Percentiles rank a stretch among this genome's conserved stretches.
phyloP scores from a whole-genome alignment of 805 yeast genomes.

The Myxozyma mucilagina region DNA sequence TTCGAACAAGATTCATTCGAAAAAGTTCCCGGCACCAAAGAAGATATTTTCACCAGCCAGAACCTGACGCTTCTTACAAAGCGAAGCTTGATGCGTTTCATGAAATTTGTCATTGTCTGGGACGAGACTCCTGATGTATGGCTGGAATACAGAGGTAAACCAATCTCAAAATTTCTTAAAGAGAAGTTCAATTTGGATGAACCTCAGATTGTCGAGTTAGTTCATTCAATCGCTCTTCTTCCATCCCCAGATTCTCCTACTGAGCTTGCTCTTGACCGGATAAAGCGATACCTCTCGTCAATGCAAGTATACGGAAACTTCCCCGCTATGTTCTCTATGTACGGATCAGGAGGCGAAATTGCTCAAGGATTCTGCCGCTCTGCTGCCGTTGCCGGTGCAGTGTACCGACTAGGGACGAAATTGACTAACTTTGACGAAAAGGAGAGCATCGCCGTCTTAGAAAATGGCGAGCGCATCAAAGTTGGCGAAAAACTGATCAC shows the following conservation, averaged over 20 bases:
- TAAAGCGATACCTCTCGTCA: constrained; percentile 78
- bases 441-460: constrained; percentile 60
- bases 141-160: constrained; percentile 53
- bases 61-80: constrained; percentile 71
- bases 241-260: constrained; percentile 61
- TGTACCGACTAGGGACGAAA: constrained; percentile 77
- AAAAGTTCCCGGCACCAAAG: constrained; percentile 80
- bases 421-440: constrained; percentile 65
- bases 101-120: constrained; percentile 80
- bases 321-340: constrained; percentile 88
- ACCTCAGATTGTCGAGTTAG: constrained; percentile 79
- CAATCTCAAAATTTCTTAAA: constrained; percentile 60
- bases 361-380: constrained; percentile 96
- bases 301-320: constrained; percentile 92
- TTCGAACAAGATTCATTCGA: constrained; percentile 89
- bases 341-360: constrained; percentile 94
- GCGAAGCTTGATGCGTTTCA: constrained; percentile 84
- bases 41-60: constrained; percentile 91
- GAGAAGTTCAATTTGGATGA: constrained; percentile 67
- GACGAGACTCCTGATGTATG: constrained; percentile 60
- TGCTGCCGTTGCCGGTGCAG: constrained; percentile 97
- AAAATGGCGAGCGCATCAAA: constrained; percentile 66
- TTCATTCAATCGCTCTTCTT: constrained; percentile 82
- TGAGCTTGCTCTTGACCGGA: constrained; percentile 73
- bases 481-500: constrained; percentile 79